Evolutionary conservation across 1,284 basidiomycete genomes (phyloP), one percentile per base, ranked within the genome.

Genomic region (Malassezia cuniculi): DNA sequence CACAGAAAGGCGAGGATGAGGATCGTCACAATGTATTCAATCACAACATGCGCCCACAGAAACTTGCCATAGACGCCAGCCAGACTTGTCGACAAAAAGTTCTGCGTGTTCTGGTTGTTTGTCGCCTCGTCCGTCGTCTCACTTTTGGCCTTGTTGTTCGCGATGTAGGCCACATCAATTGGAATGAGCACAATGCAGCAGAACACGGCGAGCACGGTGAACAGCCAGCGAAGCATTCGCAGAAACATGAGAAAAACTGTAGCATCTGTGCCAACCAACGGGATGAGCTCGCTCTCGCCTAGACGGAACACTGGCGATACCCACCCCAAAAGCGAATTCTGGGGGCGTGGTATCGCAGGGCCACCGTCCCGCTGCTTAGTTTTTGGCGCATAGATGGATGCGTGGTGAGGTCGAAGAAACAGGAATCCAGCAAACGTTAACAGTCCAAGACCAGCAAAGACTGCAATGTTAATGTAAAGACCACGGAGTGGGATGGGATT

Each of bases 231-330:
- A 60, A 83, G 75, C 72, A 99, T 79, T 47, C 86, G 79, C 19
- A 82, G 74, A 68, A 97, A 94, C 16, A 89, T 81, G 14, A 99
- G 76, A 69, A 85, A 99, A 10, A 82, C 76, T 34, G 86, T 81
- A 0, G 89, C 90, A 66, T 99, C 93, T 15, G 94, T 55, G 21
- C 74, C 90, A 57, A 94, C 76, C 66, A 89, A 86, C 53, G 83
- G 78, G 21, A 95, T 73, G 30, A 95, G 76, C 53, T 86, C 80
- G 19, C 80, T 77, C 68, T 97, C 90, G 56, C 81, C 81, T 20
- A 81, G 80, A 48, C 78, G 76, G 34, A 86, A 60, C 15, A 95
- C 75, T 2, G 90, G 89, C 16, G 79, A 79, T 1, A 95, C 71
- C 90, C 89, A 68, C 27, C 55, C 49, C 29, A 66, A 55, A 27